These are phyloP conservation scores for Achaetomiella virescens DNA, from an alignment of 495 filamentous ascomycete species.

Conservation along the genomic window DNA sequence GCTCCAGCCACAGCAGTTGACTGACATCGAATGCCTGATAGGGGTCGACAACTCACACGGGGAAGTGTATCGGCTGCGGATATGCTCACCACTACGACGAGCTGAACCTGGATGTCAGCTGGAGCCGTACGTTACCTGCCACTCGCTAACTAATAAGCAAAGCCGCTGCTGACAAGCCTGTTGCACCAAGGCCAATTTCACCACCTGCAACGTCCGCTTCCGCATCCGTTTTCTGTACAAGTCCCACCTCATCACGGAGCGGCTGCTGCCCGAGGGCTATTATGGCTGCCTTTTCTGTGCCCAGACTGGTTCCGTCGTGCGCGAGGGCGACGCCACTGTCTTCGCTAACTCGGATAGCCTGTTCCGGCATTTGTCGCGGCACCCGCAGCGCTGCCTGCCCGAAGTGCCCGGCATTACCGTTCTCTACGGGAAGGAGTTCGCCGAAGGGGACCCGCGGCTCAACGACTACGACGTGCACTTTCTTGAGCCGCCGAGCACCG, in stretches of 20 bases:
- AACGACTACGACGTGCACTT: conserved; percentile 46
- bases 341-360: conserved; percentile 36
- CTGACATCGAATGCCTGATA: conserved; percentile 13
- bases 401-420: conserved; percentile 34
- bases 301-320: conserved; percentile 28
- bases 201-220: conserved; percentile 29
- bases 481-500: conserved; percentile 20
- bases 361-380: conserved; percentile 36
- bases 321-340: conserved; percentile 39
- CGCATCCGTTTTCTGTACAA: conserved; percentile 39
- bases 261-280: conserved; percentile 33
- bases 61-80: conserved; percentile 36
- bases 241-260: conserved; percentile 33
- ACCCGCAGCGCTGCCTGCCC: conserved; percentile 39
- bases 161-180: conserved; percentile 5
- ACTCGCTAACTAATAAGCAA: neutral
- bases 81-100: conserved; percentile 36
- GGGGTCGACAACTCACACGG: conserved; percentile 24
- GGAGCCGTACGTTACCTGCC: neutral
- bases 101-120: conserved; percentile 34
- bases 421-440: conserved; percentile 22
- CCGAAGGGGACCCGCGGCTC: conserved; percentile 13
- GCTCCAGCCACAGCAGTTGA: neutral
- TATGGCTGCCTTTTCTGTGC: conserved; percentile 41
- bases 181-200: conserved; percentile 28